These are phyloP conservation scores for Syzygium oleosum DNA, from an alignment of 345 rosid species.

Conservation along the genomic window DNA sequence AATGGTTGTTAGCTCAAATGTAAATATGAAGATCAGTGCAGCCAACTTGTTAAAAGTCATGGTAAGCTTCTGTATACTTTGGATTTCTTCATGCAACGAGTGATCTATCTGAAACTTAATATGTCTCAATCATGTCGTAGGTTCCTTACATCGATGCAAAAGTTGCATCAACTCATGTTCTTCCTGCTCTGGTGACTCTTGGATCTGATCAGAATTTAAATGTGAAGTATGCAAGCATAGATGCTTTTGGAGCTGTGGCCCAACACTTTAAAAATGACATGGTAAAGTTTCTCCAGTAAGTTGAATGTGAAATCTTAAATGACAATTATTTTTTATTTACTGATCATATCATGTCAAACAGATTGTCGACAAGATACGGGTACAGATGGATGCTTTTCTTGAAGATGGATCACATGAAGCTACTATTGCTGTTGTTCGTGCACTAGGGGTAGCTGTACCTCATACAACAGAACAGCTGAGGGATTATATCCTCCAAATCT, in stretches of 20 bases:
- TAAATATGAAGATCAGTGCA: constrained; percentile 74
- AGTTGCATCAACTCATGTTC: constrained; percentile 67
- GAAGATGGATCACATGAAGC: constrained; percentile 99
- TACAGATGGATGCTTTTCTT: constrained; percentile 99
- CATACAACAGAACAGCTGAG: constrained; percentile 85
- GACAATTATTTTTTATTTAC: background rate
- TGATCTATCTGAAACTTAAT: background rate
- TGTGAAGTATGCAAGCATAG: constrained; percentile 94
- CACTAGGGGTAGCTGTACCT: constrained; percentile 78
- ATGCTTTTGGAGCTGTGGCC: constrained; percentile 94
- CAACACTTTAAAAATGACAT: constrained; percentile 88
- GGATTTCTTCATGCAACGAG: background rate
- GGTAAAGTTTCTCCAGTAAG: constrained; percentile 24
- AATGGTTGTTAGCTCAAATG: constrained; percentile 84
- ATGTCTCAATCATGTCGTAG: constrained; percentile 17
- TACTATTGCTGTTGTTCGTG: constrained; percentile 81
- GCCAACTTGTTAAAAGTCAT: constrained; percentile 71
- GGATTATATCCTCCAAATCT: constrained; percentile 66
- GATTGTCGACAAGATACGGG: constrained; percentile 96
- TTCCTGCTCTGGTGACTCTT: constrained; percentile 91
- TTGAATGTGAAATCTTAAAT: background rate
- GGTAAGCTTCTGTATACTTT: constrained; percentile 36
- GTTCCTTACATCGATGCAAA: constrained; percentile 81
- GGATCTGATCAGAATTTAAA: constrained; percentile 89
- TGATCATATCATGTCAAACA: constrained; percentile 9